Percentiles rank a stretch among this genome's conserved stretches.
phyloP scores from a whole-genome alignment of 2,329 filamentous ascomycete genomes.

The Fusarium pseudonygamai region DNA sequence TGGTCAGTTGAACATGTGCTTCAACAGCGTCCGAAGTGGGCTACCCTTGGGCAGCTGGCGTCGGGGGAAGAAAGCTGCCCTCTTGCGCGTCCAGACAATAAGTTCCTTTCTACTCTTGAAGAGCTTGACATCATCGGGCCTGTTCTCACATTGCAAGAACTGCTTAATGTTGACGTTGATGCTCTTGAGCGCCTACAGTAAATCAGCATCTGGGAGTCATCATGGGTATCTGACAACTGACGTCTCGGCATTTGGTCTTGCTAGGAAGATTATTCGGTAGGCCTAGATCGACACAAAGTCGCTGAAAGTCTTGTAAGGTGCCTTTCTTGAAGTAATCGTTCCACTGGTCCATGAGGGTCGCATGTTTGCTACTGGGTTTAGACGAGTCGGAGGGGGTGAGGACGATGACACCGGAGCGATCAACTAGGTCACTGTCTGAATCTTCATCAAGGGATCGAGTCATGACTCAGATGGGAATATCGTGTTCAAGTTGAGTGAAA shows the following conservation, averaged over 20 bases:
- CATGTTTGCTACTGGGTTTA: neutral
- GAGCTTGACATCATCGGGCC: slow-evolving; percentile 39
- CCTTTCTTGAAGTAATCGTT: slow-evolving; percentile 45
- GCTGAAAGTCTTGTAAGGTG: slow-evolving; percentile 55
- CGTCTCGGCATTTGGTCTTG: slow-evolving; percentile 58
- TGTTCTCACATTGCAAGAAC: slow-evolving; percentile 52
- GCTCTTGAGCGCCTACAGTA: slow-evolving; percentile 50
- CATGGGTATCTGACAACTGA: slow-evolving; percentile 35
- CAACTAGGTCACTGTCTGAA: neutral
- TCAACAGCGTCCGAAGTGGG: slow-evolving; percentile 46
- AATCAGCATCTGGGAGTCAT: neutral
- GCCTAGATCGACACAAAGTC: slow-evolving; percentile 56
- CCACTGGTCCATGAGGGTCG: slow-evolving; percentile 34
- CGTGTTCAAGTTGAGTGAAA: neutral
- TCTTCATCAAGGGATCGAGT: neutral
- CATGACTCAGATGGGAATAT: neutral
- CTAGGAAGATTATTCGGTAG: slow-evolving; percentile 50
- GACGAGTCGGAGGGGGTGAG: neutral
- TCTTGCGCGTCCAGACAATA: slow-evolving; percentile 7
- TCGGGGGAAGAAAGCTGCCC: slow-evolving; percentile 46
- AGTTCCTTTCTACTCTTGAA: slow-evolving; percentile 50
- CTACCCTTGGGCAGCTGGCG: slow-evolving; percentile 51
- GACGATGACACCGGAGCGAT: neutral
- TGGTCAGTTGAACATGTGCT: neutral
- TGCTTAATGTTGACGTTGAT: slow-evolving; percentile 61